Evolutionary conservation across 257 asterid species (phyloP).

Genomic region (Fraxinus quadrangulata): DNA sequence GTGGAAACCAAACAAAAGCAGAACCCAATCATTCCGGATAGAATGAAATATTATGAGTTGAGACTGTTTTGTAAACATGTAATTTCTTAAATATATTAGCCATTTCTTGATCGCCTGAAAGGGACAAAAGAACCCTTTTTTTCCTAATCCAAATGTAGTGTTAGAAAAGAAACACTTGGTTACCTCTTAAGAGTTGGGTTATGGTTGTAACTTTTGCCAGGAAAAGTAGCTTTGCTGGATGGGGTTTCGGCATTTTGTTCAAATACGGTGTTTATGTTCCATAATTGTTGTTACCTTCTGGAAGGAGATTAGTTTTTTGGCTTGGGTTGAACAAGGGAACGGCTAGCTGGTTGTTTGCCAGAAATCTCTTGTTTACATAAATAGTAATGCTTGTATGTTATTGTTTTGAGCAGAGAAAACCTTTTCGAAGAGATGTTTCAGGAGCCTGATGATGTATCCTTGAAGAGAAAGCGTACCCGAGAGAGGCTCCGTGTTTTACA

Average conservation of each 20-base stretch:
- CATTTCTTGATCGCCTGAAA: not conserved
- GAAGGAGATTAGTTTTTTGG: not conserved
- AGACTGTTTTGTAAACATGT: not conserved
- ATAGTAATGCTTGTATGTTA: constrained; percentile 24
- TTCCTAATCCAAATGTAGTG: not conserved
- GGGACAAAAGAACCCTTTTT: not conserved
- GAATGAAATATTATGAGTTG: not conserved
- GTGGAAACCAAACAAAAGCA: not conserved
- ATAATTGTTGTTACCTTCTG: not conserved
- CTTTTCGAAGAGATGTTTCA: constrained; percentile 93
- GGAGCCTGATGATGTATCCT: constrained; percentile 92
- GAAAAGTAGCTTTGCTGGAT: not conserved
- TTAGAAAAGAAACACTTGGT: not conserved
- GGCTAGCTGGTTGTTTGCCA: not conserved
- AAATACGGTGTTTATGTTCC: not conserved
- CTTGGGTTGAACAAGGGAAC: not conserved
- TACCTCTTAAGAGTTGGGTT: not conserved
- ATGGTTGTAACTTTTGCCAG: not conserved
- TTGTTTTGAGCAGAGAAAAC: constrained; percentile 62
- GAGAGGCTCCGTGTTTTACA: constrained; percentile 85
- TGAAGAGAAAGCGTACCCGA: constrained; percentile 86
- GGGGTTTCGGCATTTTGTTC: not conserved
- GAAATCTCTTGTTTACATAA: not conserved
- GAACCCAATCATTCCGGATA: not conserved
- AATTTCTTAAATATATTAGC: not conserved